Conservation (phyloP, 495 filamentous ascomycete species). For the Filosporella fistucella region DNA sequence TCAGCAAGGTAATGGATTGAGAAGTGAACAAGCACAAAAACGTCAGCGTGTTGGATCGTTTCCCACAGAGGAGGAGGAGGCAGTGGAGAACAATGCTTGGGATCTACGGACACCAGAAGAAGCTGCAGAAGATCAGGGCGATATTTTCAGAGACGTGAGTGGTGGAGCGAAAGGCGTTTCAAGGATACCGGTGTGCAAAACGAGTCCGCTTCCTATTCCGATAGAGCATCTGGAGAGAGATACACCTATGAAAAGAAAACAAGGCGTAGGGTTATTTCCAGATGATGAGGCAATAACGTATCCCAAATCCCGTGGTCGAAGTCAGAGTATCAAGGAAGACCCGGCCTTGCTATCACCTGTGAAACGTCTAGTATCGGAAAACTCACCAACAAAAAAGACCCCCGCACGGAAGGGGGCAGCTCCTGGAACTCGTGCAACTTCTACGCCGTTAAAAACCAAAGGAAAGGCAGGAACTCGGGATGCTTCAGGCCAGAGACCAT, state of each 20-base stretch:
- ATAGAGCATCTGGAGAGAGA: slow-evolving; percentile 66
- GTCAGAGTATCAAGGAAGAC: slow-evolving; percentile 59
- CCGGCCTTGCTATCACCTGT: slow-evolving; percentile 40
- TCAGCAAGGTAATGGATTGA: slow-evolving; percentile 28
- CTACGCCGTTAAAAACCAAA: slow-evolving; percentile 20
- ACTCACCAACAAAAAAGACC: slow-evolving; percentile 39
- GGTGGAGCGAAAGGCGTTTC: slow-evolving; percentile 45
- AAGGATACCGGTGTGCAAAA: slow-evolving; percentile 77
- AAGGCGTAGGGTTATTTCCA: slow-evolving; percentile 52
- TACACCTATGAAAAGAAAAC: slow-evolving; percentile 60
- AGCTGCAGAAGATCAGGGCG: slow-evolving; percentile 58
- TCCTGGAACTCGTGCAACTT: slow-evolving; percentile 32
- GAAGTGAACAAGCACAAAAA: slow-evolving; percentile 35
- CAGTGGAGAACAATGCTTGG: slow-evolving; percentile 39
- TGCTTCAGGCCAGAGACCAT: slow-evolving; percentile 36
- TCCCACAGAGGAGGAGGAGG: slow-evolving; percentile 36
- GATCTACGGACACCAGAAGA: slow-evolving; percentile 80
- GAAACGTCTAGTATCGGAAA: slow-evolving; percentile 37
- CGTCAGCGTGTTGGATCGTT: slow-evolving; percentile 41
- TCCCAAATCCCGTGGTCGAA: slow-evolving; percentile 62
- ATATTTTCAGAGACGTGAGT: slow-evolving; percentile 36
- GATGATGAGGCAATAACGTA: slow-evolving; percentile 51
- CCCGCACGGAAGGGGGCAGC: slow-evolving; percentile 34
- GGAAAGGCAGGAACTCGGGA: slow-evolving; percentile 59
- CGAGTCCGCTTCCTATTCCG: slow-evolving; percentile 73